These are phyloP conservation scores for Chlorophyllum brunneum DNA, from an alignment of 768 basidiomycete genomes.

Conservation along the genomic window DNA sequence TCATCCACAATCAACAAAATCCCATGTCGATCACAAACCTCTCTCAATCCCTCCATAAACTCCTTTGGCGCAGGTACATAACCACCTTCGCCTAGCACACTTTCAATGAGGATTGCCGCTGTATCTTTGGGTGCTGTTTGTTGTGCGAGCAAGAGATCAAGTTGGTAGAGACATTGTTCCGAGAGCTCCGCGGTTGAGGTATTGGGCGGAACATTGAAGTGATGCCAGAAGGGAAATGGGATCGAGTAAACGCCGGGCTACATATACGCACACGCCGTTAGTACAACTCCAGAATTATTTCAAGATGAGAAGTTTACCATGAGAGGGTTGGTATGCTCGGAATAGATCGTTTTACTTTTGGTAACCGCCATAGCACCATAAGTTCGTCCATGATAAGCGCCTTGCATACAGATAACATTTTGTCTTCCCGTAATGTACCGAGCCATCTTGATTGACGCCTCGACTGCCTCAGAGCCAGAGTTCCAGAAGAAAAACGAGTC, in stretches of 20 bases:
- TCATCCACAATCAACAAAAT: conserved; percentile 86
- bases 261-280: conserved; percentile 7
- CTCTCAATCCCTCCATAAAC: conserved; percentile 76
- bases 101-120: conserved; percentile 91
- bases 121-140: conserved; percentile 83
- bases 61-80: conserved; percentile 84
- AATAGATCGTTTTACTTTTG: conserved; percentile 91
- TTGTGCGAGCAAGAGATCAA: conserved; percentile 73
- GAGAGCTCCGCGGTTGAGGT: conserved; percentile 58
- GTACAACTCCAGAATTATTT: background rate
- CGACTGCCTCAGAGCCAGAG: conserved; percentile 92
- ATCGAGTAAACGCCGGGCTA: conserved; percentile 81
- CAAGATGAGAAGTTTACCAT: conserved; percentile 49
- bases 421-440: conserved; percentile 73
- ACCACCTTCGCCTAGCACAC: conserved; percentile 93
- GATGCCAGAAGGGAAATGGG: conserved; percentile 94
- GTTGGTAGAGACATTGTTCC: conserved; percentile 67
- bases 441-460: conserved; percentile 87
- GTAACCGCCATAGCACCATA: conserved; percentile 92
- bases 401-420: conserved; percentile 92
- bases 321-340: conserved; percentile 69
- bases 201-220: conserved; percentile 52
- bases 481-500: conserved; percentile 98
- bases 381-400: conserved; percentile 87
- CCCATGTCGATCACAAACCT: conserved; percentile 82